These are phyloP conservation scores for Euclidium syriacum DNA, from an alignment of 345 rosid genomes.

Conservation along the genomic window DNA sequence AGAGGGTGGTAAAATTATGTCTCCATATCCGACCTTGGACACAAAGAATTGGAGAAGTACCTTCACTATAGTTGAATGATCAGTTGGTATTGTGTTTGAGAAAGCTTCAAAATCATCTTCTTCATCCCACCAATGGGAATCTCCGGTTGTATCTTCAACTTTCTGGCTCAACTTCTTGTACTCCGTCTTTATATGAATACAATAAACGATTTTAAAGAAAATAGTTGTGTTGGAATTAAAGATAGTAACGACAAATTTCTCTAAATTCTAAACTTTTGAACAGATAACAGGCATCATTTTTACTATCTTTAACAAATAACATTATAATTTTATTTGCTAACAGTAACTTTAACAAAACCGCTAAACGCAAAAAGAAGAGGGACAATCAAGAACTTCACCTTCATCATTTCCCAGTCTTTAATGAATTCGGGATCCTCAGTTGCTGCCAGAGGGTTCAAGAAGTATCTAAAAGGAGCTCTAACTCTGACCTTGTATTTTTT, in stretches of 20 bases:
- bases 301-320: too few species aligned
- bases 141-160: slow-evolving; percentile 28
- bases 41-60: slow-evolving; percentile 14
- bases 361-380: neutral
- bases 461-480: slow-evolving; percentile 58
- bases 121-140: neutral
- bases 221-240: too few species aligned
- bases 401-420: slow-evolving; percentile 34
- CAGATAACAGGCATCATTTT: too few species aligned
- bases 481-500: slow-evolving; percentile 35
- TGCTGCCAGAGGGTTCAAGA: neutral
- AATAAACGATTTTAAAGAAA: neutral
- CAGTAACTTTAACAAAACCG: too few species aligned
- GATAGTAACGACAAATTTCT: too few species aligned
- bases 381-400: slow-evolving; percentile 22
- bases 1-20: too few species aligned
- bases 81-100: slow-evolving; percentile 16
- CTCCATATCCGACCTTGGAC: too few species aligned
- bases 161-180: slow-evolving; percentile 37
- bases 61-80: slow-evolving; percentile 47
- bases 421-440: slow-evolving; percentile 30
- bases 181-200: slow-evolving; percentile 24
- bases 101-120: slow-evolving; percentile 36
- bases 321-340: too few species aligned
- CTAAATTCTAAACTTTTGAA: too few species aligned